phyloP scores from a whole-genome alignment of 176 grass and related monocot genomes.

The Triticum urartu region DNA sequence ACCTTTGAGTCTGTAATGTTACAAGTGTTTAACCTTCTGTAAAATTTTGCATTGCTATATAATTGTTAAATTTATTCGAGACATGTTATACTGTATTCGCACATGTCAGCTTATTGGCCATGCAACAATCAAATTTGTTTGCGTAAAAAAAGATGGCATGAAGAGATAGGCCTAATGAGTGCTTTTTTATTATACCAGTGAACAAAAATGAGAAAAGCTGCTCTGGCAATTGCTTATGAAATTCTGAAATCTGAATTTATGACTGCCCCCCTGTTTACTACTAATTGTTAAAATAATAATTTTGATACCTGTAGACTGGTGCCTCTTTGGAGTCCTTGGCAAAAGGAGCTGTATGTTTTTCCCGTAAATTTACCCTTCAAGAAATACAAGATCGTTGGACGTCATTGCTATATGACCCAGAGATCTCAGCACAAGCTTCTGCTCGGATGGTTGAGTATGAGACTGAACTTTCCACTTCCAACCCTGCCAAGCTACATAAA shows the following conservation, averaged over 20 bases:
- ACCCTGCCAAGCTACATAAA: slow-evolving; percentile 54
- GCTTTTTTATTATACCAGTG: background rate
- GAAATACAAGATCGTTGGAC: slow-evolving; percentile 72
- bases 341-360: slow-evolving; percentile 70
- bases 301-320: slow-evolving; percentile 46
- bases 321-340: slow-evolving; percentile 70
- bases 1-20: background rate
- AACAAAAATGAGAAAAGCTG: background rate
- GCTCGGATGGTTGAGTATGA: slow-evolving; percentile 54
- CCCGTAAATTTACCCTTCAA: slow-evolving; percentile 57
- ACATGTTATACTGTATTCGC: background rate
- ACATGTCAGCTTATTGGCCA: background rate
- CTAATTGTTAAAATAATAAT: slow-evolving; percentile 2
- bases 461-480: slow-evolving; percentile 47
- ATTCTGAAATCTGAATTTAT: slow-evolving; percentile 19
- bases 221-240: background rate
- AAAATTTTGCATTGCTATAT: background rate
- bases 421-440: slow-evolving; percentile 47
- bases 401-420: slow-evolving; percentile 53
- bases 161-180: background rate
- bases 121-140: background rate
- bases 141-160: background rate
- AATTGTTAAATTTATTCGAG: background rate
- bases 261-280: background rate
- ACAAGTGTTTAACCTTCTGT: background rate